Evolutionary conservation across 2,329 filamentous ascomycete genomes (phyloP).

Genomic region (Curvularia verruculosa): DNA sequence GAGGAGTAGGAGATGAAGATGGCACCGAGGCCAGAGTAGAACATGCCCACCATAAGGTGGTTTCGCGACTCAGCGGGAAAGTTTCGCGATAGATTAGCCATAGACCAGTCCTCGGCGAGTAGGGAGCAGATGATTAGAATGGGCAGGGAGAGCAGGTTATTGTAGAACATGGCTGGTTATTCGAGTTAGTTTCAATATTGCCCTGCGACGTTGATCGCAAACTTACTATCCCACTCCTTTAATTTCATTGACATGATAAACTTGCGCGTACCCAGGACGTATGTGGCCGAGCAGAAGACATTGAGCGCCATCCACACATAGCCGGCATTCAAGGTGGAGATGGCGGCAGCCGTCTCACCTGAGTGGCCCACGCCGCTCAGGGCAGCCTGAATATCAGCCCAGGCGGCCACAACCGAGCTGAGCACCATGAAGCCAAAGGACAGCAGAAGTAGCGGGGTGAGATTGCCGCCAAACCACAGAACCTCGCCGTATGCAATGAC

Average conservation of each 20-base stretch:
- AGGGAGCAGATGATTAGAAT: slow-evolving; percentile 83
- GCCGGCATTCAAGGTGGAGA: slow-evolving; percentile 66
- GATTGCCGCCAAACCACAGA: slow-evolving; percentile 93
- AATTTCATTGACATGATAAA: slow-evolving; percentile 99
- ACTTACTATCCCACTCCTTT: slow-evolving; percentile 97
- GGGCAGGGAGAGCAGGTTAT: slow-evolving; percentile 95
- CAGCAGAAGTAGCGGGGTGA: slow-evolving; percentile 83
- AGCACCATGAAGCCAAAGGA: slow-evolving; percentile 97
- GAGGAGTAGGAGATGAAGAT: slow-evolving; percentile 99
- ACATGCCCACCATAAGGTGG: slow-evolving; percentile 81
- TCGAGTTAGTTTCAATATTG: not conserved
- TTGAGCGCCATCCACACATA: slow-evolving; percentile 62
- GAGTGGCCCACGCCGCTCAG: slow-evolving; percentile 65
- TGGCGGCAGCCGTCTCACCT: slow-evolving; percentile 66
- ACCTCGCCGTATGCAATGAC: slow-evolving; percentile 98
- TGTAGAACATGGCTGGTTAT: slow-evolving; percentile 93
- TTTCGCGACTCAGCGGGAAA: slow-evolving; percentile 83
- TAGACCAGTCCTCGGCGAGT: slow-evolving; percentile 89
- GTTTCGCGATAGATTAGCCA: slow-evolving; percentile 79
- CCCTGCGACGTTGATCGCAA: not conserved
- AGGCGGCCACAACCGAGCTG: slow-evolving; percentile 91
- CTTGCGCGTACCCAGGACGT: slow-evolving; percentile 92
- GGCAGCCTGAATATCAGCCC: slow-evolving; percentile 93
- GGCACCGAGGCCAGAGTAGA: slow-evolving; percentile 88
- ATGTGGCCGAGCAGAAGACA: slow-evolving; percentile 90